A percentile compares a stretch with the other conserved stretches of the same genome.
phyloP scores from a whole-genome alignment of 371 early-diverging fungal species.

The Rhizopus arrhizus region DNA sequence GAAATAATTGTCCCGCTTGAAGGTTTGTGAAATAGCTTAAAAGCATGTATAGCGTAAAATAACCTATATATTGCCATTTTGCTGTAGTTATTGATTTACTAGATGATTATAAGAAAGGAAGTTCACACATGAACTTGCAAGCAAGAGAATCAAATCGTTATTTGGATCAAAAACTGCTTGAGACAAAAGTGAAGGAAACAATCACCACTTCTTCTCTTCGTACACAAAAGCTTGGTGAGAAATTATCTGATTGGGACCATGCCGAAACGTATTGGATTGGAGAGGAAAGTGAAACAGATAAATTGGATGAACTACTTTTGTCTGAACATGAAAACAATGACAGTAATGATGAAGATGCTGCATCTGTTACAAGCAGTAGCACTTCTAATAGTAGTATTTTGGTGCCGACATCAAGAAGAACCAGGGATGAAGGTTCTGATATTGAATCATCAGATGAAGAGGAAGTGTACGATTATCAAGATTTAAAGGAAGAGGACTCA shows the following conservation, averaged over 20 bases:
- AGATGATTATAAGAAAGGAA: constrained; percentile 74
- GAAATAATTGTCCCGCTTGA: constrained; percentile 65
- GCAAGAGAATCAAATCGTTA: constrained; percentile 80
- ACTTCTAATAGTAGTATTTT: constrained; percentile 10
- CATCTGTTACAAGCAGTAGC: constrained; percentile 22
- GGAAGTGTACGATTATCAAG: constrained; percentile 5
- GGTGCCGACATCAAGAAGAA: constrained; percentile 19
- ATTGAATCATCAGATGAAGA: constrained; percentile 15
- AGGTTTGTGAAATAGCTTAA: constrained; percentile 33
- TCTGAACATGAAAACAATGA: constrained; percentile 23
- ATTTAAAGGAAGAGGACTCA: constrained; percentile 3
- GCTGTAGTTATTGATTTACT: constrained; percentile 61
- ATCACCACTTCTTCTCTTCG: constrained; percentile 37
- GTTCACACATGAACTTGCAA: constrained; percentile 59
- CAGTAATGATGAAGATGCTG: constrained; percentile 24
- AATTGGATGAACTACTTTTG: constrained; percentile 28
- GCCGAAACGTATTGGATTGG: constrained; percentile 56
- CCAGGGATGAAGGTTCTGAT: constrained; percentile 24
- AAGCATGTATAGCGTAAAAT: background rate
- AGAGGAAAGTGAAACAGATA: constrained; percentile 32
- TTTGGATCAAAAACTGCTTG: constrained; percentile 61
- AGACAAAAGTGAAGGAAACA: constrained; percentile 12
- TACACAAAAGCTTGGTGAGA: constrained; percentile 53
- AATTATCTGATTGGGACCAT: constrained; percentile 53
- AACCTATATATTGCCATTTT: constrained; percentile 12